Base-by-base conservation (phyloP, 1,284 basidiomycete genomes). In the Ganoderma lingzhi region DNA sequence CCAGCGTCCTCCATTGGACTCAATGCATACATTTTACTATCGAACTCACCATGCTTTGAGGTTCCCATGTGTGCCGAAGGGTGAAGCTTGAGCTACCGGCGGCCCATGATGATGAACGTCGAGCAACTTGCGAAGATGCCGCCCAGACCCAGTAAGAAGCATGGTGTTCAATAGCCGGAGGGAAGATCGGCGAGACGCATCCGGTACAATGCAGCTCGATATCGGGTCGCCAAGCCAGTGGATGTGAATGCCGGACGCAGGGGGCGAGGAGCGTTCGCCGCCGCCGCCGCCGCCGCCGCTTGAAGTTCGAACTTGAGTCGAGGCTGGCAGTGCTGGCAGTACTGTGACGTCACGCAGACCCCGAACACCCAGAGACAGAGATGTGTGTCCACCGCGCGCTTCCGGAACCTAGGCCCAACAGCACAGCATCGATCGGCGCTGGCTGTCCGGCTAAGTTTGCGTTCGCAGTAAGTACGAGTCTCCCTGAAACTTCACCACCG, bases 331-430 rank as follows among this genome's bases (percentile, higher is more conserved):
- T 12, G 58, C 58, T 39, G 58, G 58, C 58, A 59, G 2, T 39
- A 0, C 37, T 6, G 53, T 30, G 32, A 30, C 15, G 53, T 30
- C 58, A 51, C 23, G 48, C n/a, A 17, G 58, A 59, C 58, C 58
- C 37, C 58, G 37, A 14, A 37, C 58, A 59, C 35, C 58, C 8
- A 23, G 23, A 23, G 35, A 3, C 35, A 35, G 23, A 6, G 19
- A 30, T 59, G 56, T 59, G 56, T 59, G 35, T 59, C 56, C 56
- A 59, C 19, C 30, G n/a, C 5, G 58, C 58, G 58, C 58, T 59
- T 41, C 37, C 17, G 3, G 58, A 39, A 59, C 37, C 17, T 59
- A 23, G 10, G n/a, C 48, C n/a, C 37, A 35, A 39, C 58, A 59
- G 58, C 58, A 59, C 58, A 59, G 58, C 58, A 59, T 59, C 37